A percentile compares a stretch with the other conserved stretches of the same genome.
These are phyloP conservation scores for Colletotrichum orchidophilum DNA, from an alignment of 2,329 filamentous ascomycete species.

Conservation along the genomic window DNA sequence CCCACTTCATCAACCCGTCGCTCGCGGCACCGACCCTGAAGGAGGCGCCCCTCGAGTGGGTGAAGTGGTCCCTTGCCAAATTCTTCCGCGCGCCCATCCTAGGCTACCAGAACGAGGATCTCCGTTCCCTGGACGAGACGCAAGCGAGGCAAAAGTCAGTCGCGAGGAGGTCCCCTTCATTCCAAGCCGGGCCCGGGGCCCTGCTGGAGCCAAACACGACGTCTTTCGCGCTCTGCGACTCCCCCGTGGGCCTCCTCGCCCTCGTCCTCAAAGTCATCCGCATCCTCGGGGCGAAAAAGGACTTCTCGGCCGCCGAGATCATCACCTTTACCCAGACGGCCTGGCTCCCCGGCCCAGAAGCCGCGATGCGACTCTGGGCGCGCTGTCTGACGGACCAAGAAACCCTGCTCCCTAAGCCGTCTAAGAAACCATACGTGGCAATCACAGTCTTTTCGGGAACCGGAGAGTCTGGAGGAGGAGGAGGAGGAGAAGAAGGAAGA, in stretches of 20 bases:
- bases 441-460: conserved; percentile 59
- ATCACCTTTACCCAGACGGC: conserved; percentile 69
- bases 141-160: conserved; percentile 30
- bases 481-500: background rate
- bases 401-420: conserved; percentile 37
- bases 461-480: conserved; percentile 3
- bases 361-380: conserved; percentile 65
- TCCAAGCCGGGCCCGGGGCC: conserved; percentile 41
- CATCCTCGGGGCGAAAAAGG: conserved; percentile 48
- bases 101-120: conserved; percentile 65
- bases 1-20: conserved; percentile 69
- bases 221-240: conserved; percentile 70
- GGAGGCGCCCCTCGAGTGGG: conserved; percentile 57
- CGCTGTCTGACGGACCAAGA: conserved; percentile 50
- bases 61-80: conserved; percentile 65
- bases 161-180: conserved; percentile 37
- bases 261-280: conserved; percentile 60
- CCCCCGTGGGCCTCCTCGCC: conserved; percentile 66
- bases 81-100: conserved; percentile 59
- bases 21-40: conserved; percentile 58
- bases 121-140: conserved; percentile 50
- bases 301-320: conserved; percentile 61
- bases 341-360: conserved; percentile 74
- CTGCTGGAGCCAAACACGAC: conserved; percentile 62
- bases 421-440: conserved; percentile 50